Conservation (phyloP, 2,329 filamentous ascomycete genomes). For the Penicillium sp. region DNA sequence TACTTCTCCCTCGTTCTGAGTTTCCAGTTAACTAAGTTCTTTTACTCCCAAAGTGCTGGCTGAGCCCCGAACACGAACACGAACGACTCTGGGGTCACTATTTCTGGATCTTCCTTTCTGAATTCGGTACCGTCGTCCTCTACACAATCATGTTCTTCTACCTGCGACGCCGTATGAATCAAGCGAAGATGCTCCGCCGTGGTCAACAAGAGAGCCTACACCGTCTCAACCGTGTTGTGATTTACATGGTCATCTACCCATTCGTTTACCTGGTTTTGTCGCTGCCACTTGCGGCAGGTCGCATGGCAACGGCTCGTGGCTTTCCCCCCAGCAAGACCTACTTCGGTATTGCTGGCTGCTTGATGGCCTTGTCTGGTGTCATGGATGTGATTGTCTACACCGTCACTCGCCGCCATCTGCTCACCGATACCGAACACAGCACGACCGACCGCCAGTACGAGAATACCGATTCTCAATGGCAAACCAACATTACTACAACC, state of each 20-base stretch:
- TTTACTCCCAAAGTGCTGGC: conserved; percentile 49
- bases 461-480: conserved; percentile 32
- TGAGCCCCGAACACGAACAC: conserved; percentile 44
- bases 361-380: conserved; percentile 60
- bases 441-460: conserved; percentile 28
- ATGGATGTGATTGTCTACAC: conserved; percentile 61
- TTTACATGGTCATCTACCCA: conserved; percentile 50
- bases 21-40: neutral
- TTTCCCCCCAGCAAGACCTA: conserved; percentile 42
- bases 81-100: conserved; percentile 56
- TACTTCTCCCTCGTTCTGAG: neutral
- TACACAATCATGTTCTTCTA: conserved; percentile 53
- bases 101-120: conserved; percentile 56
- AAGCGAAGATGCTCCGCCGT: conserved; percentile 33
- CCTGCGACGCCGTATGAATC: conserved; percentile 46
- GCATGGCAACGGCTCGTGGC: conserved; percentile 42
- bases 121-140: conserved; percentile 53
- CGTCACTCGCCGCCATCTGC: conserved; percentile 56
- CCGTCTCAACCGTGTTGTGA: conserved; percentile 42
- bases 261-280: conserved; percentile 61
- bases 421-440: conserved; percentile 51
- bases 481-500: conserved; percentile 30
- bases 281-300: conserved; percentile 59
- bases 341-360: conserved; percentile 53
- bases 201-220: conserved; percentile 37